Evolutionary conservation across 2,329 filamentous ascomycete genomes (phyloP).

Genomic region (Cercospora canescens): DNA sequence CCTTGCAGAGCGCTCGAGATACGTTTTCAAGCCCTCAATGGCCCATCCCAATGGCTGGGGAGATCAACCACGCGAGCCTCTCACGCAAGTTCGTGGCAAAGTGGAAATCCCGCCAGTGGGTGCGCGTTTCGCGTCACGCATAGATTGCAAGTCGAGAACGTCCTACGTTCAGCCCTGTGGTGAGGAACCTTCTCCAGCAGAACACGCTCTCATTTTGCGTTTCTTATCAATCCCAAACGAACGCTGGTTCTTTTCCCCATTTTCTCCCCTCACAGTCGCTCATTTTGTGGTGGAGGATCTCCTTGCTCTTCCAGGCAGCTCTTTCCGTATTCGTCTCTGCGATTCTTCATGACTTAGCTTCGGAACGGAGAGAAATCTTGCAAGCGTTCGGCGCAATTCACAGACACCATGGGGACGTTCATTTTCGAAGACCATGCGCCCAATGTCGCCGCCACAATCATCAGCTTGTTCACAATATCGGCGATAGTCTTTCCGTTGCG

Average conservation of each 20-base stretch:
- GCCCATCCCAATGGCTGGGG: neutral
- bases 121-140: neutral
- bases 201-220: neutral
- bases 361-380: neutral
- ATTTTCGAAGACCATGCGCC: constrained; percentile 26
- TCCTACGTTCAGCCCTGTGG: neutral
- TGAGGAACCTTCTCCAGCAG: neutral
- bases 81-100: neutral
- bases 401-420: constrained; percentile 5
- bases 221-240: neutral
- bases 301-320: neutral
- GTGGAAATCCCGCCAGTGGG: neutral
- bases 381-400: neutral
- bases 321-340: neutral
- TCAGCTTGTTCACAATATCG: constrained; percentile 18
- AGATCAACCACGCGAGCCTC: constrained; percentile 1
- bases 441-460: constrained; percentile 25
- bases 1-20: neutral
- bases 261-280: neutral
- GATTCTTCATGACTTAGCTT: neutral
- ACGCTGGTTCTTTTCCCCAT: constrained; percentile 2
- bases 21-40: neutral
- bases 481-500: constrained; percentile 23
- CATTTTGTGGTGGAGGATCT: neutral
- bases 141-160: constrained; percentile 7